Base-by-base conservation (phyloP, 805 yeast genomes). In the Lipomyces starkeyi region DNA sequence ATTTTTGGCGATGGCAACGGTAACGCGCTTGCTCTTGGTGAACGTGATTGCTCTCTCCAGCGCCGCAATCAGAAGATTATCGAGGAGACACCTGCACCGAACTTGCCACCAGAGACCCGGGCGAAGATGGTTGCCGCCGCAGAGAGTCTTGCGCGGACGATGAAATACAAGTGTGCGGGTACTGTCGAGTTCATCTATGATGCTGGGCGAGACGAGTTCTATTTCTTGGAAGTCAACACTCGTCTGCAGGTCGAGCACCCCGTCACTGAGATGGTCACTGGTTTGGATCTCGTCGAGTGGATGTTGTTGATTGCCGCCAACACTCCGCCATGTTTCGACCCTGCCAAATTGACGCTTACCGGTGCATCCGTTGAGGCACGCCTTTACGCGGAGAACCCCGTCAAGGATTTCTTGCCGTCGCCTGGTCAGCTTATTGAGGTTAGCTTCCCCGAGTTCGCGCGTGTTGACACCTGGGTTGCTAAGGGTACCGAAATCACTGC, bases 351-450 rank as follows among this genome's bases (percentile, higher is more conserved):
- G 62, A 81, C 79, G 14, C 86, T 89, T 49, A 84, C 85, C 59
- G 98, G 99, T 72, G 97, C 96, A 0, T 86, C 97, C 0, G 94
- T 94, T 93, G 99, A 94, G 80, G 98, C 97, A 43, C 86, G 99
- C 77, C 83, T 94, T 61, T 95, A 95, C 74, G 98, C 99, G 49
- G 99, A 94, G 80, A 94, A 95, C 80, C 98, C 99, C 0, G 94
- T 91, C 56, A 93, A 92, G 77, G 97, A 89, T 72, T 94, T 94
- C 80, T 85, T 89, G 84, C 99, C 99, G 25, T 91, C 97, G 40
- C 98, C 99, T 35, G 99, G 99, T 71, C 96, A 90, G 78, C 82
- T 94, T 67, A 88, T 92, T 11, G 93, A 91, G 72, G 93, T 94
- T 54, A 78, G 80, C 62, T 95, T 93, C 83, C 98, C 99, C 2